These are phyloP conservation scores for Gentiana straminea DNA, from an alignment of 257 asterid genomes.

Conservation along the genomic window DNA sequence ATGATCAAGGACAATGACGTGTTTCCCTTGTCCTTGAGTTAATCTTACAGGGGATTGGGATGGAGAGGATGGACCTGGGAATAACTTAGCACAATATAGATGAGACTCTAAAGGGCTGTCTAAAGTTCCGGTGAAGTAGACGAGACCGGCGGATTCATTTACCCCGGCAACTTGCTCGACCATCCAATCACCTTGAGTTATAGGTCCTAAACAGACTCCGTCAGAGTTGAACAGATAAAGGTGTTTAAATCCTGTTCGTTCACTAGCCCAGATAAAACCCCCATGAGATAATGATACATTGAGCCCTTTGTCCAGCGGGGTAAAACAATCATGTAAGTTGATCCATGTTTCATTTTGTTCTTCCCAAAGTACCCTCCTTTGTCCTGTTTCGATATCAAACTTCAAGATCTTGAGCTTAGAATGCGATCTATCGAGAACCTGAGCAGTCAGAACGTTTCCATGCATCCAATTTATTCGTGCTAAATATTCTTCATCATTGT, in stretches of 20 bases:
- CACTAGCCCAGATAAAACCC: constrained; percentile 92
- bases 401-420: constrained; percentile 59
- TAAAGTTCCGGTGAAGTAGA: constrained; percentile 68
- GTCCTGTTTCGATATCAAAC: constrained; percentile 72
- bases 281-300: constrained; percentile 25
- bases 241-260: constrained; percentile 79
- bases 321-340: constrained; percentile 81
- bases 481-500: constrained; percentile 59
- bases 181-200: constrained; percentile 89
- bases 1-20: constrained; percentile 77
- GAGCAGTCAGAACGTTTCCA: constrained; percentile 74
- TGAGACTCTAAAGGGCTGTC: constrained; percentile 83
- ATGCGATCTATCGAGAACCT: constrained; percentile 71
- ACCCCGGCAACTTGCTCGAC: constrained; percentile 86
- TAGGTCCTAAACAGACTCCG: constrained; percentile 71
- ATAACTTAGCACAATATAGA: constrained; percentile 53
- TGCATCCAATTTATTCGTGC: constrained; percentile 90
- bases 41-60: constrained; percentile 44
- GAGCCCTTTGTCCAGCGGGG: constrained; percentile 59
- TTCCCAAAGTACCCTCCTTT: constrained; percentile 47
- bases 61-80: constrained; percentile 26
- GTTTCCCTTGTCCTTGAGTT: constrained; percentile 75
- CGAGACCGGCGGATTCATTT: constrained; percentile 62
- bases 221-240: constrained; percentile 55
- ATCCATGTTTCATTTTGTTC: constrained; percentile 83